Evolutionary conservation across 1,139 yeast genomes (phyloP), one percentile per base, ranked within the genome.

Genomic region (Blastobotrys malaysiensis): DNA sequence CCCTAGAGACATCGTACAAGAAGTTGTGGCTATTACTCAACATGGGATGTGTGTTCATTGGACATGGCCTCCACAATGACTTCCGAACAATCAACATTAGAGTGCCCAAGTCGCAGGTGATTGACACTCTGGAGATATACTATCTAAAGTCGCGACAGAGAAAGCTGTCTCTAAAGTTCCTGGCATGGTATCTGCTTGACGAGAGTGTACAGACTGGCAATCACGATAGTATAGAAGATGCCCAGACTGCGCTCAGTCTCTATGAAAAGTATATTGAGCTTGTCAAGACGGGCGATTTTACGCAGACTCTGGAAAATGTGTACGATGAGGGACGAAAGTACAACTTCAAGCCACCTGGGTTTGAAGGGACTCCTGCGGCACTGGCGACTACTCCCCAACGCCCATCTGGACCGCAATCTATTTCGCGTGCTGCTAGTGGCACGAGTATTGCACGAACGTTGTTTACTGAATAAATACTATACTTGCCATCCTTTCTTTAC

Each of bases 151-250:
- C 84, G 64, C 77, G 83, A 63, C 74, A 86, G 77, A 70, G 99
- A 57, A 86, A 84, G 58, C 75, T 95, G 44, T 88, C 97, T n/a
- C 77, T 95, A 62, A 86, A 93, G 65, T 95, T 89, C 66, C 74
- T 95, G 65, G 91, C 96, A 4, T 91, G 89, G 77, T 83, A 83
- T 27, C 75, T 93, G 52, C 75, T 93, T 55, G 80, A 80, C 45
- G 84, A 83, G 58, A 79, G 83, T 51, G 96, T 95, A 19, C 99
- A 95, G 69, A 83, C 83, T 1, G 96, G 95, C 1, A 91, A 91
- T 66, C 99, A 95, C 69, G 98, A 95, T 68, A 91, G 98, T 0
- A 89, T 93, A 48, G 99, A 95, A 66, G 99, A 95, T 73, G 98
- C 99, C 0, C 75, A 79, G 55, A 86, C 95, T 11, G 99, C 99